Conservation (phyloP, 345 rosid genomes). For the Geranium brycei region DNA sequence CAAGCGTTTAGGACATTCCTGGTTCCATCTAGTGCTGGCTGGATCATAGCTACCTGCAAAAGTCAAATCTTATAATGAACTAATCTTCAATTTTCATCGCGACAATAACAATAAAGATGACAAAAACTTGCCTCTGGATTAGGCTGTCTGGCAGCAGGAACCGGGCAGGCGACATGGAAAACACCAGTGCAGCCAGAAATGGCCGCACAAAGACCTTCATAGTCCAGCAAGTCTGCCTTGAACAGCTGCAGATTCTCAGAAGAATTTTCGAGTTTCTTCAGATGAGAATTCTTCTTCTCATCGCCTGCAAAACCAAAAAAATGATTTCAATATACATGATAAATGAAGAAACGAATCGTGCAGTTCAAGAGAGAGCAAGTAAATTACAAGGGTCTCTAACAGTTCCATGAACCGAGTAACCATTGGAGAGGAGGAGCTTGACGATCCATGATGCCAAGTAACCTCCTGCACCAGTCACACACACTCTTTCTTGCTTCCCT, state of each 20-base stretch:
- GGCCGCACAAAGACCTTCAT: constrained; percentile 30
- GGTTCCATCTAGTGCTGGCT: constrained; percentile 32
- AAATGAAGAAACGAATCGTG: no score
- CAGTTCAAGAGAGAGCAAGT: no score
- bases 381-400: constrained; percentile 30
- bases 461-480: constrained; percentile 63
- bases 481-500: constrained; percentile 19
- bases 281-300: constrained; percentile 29
- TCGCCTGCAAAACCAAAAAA: constrained; percentile 7
- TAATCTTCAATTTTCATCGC: no score
- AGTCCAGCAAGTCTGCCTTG: constrained; percentile 30
- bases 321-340: no score
- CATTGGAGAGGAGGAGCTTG: constrained; percentile 43
- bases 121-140: constrained; percentile 21
- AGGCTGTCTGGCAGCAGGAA: constrained; percentile 17
- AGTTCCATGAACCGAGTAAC: constrained; percentile 43
- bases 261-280: constrained; percentile 30
- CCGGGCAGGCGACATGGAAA: constrained; percentile 39
- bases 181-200: constrained; percentile 34
- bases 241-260: constrained; percentile 27
- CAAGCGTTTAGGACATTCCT: constrained; percentile 38
- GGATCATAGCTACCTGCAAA: constrained; percentile 28
- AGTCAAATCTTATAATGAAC: no score
- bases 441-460: constrained; percentile 35
- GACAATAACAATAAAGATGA: no score